phyloP scores from a whole-genome alignment of 768 basidiomycete genomes.

The Tylopilus vinaceipallidus region DNA sequence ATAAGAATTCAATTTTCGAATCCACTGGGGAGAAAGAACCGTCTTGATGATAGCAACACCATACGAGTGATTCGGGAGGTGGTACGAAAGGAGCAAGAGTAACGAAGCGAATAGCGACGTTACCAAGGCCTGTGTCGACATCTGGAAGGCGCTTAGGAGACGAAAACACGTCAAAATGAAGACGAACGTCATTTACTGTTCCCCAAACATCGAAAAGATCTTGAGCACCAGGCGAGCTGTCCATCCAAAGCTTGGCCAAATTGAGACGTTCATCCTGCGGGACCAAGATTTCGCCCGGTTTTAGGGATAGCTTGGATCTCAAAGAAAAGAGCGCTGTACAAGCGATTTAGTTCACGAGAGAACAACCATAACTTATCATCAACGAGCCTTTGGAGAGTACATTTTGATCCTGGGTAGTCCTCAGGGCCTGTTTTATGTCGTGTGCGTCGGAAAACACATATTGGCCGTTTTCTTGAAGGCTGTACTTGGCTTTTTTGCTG shows the following conservation, averaged over 20 bases:
- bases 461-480: constrained; percentile 2
- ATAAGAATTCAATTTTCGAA: constrained; percentile 59
- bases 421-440: constrained; percentile 26
- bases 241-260: constrained; percentile 64
- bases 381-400: constrained; percentile 25
- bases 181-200: constrained; percentile 45
- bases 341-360: too few species aligned
- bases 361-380: not conserved
- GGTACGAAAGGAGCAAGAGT: constrained; percentile 61
- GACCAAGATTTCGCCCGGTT: constrained; percentile 46
- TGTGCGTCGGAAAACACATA: constrained; percentile 18
- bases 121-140: constrained; percentile 41
- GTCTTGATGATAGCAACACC: constrained; percentile 60
- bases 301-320: constrained; percentile 54
- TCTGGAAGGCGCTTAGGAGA: constrained; percentile 29
- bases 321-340: constrained; percentile 46
- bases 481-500: constrained; percentile 21
- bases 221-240: constrained; percentile 49
- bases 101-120: constrained; percentile 56
- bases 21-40: constrained; percentile 54
- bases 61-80: constrained; percentile 65
- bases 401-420: constrained; percentile 11
- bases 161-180: not conserved
- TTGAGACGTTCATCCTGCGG: constrained; percentile 59
- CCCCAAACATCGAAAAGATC: constrained; percentile 70